Evolutionary conservation across 768 basidiomycete genomes (phyloP).

Genomic region (Lyophyllum shimeji): DNA sequence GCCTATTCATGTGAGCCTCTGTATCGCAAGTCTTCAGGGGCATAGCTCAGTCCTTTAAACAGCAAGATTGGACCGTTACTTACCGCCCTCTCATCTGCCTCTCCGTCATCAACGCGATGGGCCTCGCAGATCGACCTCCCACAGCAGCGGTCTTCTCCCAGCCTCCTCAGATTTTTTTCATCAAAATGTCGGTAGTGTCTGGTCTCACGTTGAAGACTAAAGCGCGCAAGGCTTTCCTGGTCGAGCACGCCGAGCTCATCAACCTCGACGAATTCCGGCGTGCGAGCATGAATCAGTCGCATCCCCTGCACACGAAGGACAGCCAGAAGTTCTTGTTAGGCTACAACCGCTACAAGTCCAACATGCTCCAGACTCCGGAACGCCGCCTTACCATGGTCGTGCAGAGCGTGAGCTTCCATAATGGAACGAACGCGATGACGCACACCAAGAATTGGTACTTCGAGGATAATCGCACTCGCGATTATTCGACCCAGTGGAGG

Average conservation of each 20-base stretch:
- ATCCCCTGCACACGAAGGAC: background rate
- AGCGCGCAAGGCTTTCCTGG: background rate
- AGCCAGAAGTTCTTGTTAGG: background rate
- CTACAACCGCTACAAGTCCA: background rate
- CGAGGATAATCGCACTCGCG: slow-evolving; percentile 1
- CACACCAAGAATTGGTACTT: background rate
- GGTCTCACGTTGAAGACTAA: background rate
- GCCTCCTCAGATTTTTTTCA: background rate
- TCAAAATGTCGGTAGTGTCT: background rate
- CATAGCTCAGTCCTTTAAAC: background rate
- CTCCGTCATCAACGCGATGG: background rate
- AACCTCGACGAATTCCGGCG: background rate
- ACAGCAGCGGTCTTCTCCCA: background rate
- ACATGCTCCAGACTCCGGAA: background rate
- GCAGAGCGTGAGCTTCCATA: background rate
- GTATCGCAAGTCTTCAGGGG: background rate
- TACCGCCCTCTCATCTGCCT: background rate
- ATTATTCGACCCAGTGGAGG: slow-evolving; percentile 1
- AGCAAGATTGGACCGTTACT: background rate
- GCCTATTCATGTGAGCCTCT: background rate
- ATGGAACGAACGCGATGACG: background rate
- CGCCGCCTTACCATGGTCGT: background rate
- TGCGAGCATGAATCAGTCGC: background rate
- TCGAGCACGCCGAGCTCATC: background rate
- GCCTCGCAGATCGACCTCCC: background rate